phyloP scores from a whole-genome alignment of 495 filamentous ascomycete genomes.

The Xylaria sp. region DNA sequence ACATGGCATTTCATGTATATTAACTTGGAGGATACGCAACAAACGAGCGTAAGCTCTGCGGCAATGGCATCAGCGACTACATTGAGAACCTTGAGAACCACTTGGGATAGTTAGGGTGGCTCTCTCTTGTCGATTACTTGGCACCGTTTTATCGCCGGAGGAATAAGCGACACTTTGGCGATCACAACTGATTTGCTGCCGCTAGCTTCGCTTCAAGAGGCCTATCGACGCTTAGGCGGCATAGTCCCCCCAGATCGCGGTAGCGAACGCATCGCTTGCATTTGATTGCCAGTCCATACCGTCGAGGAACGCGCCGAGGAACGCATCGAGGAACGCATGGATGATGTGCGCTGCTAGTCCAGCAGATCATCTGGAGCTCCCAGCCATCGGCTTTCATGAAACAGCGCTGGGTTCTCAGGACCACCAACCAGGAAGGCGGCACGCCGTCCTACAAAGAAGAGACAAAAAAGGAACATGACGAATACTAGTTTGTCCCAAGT shows the following conservation, averaged over 20 bases:
- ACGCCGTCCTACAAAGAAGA: conserved; percentile 2
- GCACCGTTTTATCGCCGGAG: conserved; percentile 6
- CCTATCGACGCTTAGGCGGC: conserved; percentile 11
- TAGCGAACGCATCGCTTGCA: conserved; percentile 11
- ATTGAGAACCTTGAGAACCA: background rate
- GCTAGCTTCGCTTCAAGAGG: conserved; percentile 12
- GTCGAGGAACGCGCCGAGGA: background rate
- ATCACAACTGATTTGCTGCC: conserved; percentile 10
- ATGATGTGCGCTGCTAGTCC: conserved; percentile 16
- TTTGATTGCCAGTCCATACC: conserved; percentile 1
- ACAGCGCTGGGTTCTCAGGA: conserved; percentile 12
- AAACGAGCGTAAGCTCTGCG: background rate
- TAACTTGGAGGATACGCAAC: background rate
- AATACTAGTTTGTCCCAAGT: background rate
- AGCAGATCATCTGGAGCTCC: conserved; percentile 23
- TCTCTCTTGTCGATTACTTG: background rate
- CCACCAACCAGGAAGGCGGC: conserved; percentile 21
- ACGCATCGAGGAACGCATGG: conserved; percentile 10
- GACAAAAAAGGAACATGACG: background rate
- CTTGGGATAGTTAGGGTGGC: conserved; percentile 2
- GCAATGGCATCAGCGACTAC: background rate
- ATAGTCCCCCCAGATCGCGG: background rate
- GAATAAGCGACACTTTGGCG: conserved; percentile 12
- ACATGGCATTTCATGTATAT: conserved; percentile 17
- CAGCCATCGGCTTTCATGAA: conserved; percentile 21